Evolutionary conservation across 2,329 filamentous ascomycete genomes (phyloP), one percentile per base, ranked within the genome.

Genomic region (Periglandula ipomoeae): DNA sequence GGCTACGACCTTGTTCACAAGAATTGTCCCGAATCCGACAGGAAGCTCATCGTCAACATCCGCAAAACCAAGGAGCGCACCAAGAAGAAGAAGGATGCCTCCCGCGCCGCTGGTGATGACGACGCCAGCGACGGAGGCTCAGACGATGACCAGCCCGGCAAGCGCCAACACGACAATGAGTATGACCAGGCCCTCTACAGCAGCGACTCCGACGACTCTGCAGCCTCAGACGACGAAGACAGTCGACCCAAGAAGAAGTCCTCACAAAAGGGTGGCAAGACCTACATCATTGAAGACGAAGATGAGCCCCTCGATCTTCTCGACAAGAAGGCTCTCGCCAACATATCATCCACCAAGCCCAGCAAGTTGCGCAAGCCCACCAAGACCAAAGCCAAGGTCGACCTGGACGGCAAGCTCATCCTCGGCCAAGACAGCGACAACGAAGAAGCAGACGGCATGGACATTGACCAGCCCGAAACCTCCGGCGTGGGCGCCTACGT

Each of bases 131-230:
- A 78, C 3, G 76, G 74, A 0, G 75, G 74, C 24, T 47, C 37
- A 1, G 71, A 70, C 17, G 72, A 74, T 10, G 71, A 69, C n/a
- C 59, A 59, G 46, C 58, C 59, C 17, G 44, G 40, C 50, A 58
- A 72, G 62, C 71, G 78, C 59, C 81, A 82, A 51, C 95, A 94
- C 63, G 89, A 90, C 67, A 94, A 87, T 67, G 91, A 94, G 61
- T 96, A 93, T 65, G 91, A 97, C 65, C 86, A 95, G 66, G 90
- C 91, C n/a, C 80, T 98, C 30, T 95, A 96, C 63, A 90, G 89
- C 63, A 87, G 81, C 56, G 84, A 81, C 47, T 82, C 79, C 4
- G 80, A 82, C 27, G 79, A 74, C 6, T 61, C 58, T 3, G 61
- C 57, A 5, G 63, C 52, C 19, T 80, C 75, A 2, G 82, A 80